phyloP scores from a whole-genome alignment of 2,329 filamentous ascomycete species.

The Colletotrichum orchidophilum region DNA sequence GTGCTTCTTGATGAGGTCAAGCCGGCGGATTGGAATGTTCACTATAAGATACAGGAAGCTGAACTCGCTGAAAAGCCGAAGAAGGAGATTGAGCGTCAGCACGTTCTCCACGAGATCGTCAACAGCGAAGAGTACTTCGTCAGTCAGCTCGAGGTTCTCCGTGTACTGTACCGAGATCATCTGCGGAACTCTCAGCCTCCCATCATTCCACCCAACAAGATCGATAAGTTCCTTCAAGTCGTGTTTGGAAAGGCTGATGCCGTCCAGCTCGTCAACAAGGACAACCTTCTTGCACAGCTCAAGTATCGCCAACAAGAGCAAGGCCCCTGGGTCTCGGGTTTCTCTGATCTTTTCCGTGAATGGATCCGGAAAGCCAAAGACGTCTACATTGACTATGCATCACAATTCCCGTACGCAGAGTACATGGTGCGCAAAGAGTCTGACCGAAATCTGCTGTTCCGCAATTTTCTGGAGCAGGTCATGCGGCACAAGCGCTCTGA shows the following conservation, averaged over 20 bases:
- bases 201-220: conserved; percentile 80
- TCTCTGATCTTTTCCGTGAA: conserved; percentile 96
- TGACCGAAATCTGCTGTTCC: conserved; percentile 86
- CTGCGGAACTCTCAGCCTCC: conserved; percentile 78
- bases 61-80: conserved; percentile 75
- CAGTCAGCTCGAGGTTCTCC: conserved; percentile 86
- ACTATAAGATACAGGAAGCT: conserved; percentile 85
- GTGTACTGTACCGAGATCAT: conserved; percentile 85
- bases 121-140: conserved; percentile 93
- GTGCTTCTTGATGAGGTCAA: conserved; percentile 75
- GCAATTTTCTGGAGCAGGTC: conserved; percentile 83
- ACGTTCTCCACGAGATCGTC: conserved; percentile 94
- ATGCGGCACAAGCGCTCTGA: conserved; percentile 81
- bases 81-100: conserved; percentile 93
- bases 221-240: conserved; percentile 81
- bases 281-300: conserved; percentile 89
- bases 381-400: conserved; percentile 92
- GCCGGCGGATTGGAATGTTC: conserved; percentile 87
- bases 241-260: conserved; percentile 93
- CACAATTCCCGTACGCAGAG: conserved; percentile 83
- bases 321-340: conserved; percentile 91
- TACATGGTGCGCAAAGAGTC: conserved; percentile 86
- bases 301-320: conserved; percentile 98
- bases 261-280: conserved; percentile 91
- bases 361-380: conserved; percentile 95